Conservation (phyloP, 345 rosid species). For the Gossypioides kirkii region DNA sequence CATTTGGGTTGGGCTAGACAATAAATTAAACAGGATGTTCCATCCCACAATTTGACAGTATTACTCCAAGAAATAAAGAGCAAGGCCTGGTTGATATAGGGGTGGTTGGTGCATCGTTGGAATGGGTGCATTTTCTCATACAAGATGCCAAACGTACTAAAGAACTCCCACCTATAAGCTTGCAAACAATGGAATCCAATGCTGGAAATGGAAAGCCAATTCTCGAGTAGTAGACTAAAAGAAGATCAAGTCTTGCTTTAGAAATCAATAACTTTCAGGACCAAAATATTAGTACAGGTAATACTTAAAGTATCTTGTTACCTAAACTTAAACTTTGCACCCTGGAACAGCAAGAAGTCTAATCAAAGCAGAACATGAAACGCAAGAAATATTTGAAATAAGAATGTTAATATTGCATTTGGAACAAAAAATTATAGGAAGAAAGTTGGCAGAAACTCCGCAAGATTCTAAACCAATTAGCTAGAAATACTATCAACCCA, state of each 20-base stretch:
- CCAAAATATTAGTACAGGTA: not conserved
- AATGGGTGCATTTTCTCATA: conserved; percentile 7
- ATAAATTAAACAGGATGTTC: not conserved
- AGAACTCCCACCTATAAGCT: not conserved
- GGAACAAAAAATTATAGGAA: not conserved
- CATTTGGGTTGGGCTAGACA: conserved; percentile 3
- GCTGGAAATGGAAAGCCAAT: not conserved
- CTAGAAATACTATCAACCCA: not conserved
- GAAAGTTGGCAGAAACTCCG: not conserved
- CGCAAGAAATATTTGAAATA: too few species aligned
- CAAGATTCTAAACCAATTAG: not conserved
- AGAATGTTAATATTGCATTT: not conserved
- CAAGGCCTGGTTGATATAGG: not conserved
- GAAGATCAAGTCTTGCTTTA: not conserved
- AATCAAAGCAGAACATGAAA: not conserved
- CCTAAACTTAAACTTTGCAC: not conserved
- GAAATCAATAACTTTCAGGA: not conserved
- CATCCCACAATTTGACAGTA: not conserved
- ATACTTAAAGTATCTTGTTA: not conserved
- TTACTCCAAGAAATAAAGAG: not conserved
- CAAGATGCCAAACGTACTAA: not conserved
- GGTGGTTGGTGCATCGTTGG: not conserved
- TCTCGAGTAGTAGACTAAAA: not conserved
- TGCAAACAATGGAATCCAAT: not conserved
- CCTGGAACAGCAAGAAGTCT: not conserved